Conservation (phyloP, 176 grass and related monocot genomes). For the Rhynchospora breviuscula region DNA sequence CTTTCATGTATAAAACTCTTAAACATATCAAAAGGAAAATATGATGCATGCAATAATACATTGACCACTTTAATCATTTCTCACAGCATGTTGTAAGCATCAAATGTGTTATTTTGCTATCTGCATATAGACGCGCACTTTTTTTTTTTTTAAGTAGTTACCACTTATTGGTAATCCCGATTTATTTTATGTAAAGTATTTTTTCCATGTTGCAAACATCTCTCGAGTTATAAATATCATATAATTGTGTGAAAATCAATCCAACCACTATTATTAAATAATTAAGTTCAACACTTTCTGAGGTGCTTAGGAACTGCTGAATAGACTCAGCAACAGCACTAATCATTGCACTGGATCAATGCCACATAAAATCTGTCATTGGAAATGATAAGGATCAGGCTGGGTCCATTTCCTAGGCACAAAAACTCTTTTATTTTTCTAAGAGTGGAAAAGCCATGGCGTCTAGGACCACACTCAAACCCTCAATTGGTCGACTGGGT, state of each 20-base stretch:
- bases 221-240: no score
- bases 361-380: not conserved
- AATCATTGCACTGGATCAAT: not conserved
- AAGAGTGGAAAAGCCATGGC: not conserved
- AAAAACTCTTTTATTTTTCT: not conserved
- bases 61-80: not conserved
- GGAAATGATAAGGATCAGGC: not conserved
- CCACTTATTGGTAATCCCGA: no score
- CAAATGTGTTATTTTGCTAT: not conserved
- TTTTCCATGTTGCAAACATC: no score
- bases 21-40: not conserved
- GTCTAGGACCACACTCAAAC: not conserved
- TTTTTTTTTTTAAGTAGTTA: no score
- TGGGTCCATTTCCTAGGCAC: not conserved
- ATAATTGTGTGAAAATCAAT: no score
- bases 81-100: not conserved
- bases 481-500: not conserved
- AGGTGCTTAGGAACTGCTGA: not conserved
- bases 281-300: not conserved
- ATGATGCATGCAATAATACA: not conserved
- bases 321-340: not conserved
- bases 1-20: not conserved
- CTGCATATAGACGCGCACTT: not conserved
- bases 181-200: no score
- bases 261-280: no score